Conservation (phyloP, 495 filamentous ascomycete species). For the Lepraria neglecta region DNA sequence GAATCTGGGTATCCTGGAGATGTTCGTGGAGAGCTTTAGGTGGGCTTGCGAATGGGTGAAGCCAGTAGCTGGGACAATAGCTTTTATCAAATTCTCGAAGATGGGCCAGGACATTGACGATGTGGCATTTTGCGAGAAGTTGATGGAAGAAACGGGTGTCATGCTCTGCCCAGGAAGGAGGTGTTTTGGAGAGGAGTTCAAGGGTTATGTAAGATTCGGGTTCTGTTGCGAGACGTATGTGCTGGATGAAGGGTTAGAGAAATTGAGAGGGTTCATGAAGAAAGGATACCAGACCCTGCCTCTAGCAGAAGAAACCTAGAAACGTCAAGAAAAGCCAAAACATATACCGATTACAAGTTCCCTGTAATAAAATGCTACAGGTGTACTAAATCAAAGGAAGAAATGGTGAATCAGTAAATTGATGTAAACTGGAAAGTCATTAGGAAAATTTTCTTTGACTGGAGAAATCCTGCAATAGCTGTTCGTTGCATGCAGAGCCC, state of each 20-base stretch:
- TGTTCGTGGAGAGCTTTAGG: conserved; percentile 59
- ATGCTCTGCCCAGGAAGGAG: conserved; percentile 69
- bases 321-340: no score
- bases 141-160: conserved; percentile 67
- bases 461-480: no score
- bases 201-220: conserved; percentile 73
- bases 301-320: conserved; percentile 15
- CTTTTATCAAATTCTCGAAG: conserved; percentile 63
- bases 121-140: conserved; percentile 59
- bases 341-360: no score
- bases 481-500: no score
- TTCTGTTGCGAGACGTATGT: conserved; percentile 69
- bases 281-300: conserved; percentile 51
- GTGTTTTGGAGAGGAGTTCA: conserved; percentile 70
- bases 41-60: conserved; percentile 64
- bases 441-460: no score
- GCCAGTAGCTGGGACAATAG: conserved; percentile 78
- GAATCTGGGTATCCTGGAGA: conserved; percentile 62
- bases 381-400: no score
- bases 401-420: no score
- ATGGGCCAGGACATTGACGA: conserved; percentile 65
- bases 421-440: no score
- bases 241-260: conserved; percentile 59
- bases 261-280: conserved; percentile 56
- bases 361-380: no score